A percentile compares a stretch with the other conserved stretches of the same genome.
These are phyloP conservation scores for Eucalyptus pauciflora DNA, from an alignment of 345 rosid genomes.

Conservation along the genomic window DNA sequence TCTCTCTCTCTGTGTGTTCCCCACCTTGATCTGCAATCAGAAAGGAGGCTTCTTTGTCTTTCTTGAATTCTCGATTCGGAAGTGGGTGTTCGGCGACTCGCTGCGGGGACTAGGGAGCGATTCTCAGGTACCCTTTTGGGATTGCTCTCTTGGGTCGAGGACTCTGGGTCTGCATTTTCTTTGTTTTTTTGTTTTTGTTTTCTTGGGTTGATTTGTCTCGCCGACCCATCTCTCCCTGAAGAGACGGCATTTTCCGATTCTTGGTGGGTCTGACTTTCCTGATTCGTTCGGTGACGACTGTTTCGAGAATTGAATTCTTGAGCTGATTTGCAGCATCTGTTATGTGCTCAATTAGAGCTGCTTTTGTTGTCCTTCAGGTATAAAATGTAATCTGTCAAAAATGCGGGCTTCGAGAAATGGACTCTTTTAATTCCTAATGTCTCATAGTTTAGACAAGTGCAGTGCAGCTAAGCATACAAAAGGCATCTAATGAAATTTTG, in stretches of 20 bases:
- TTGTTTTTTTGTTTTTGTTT: neutral
- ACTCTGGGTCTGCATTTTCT: neutral
- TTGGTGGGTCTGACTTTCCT: neutral
- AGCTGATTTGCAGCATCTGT: neutral
- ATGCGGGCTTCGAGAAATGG: neutral
- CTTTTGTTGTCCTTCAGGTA: neutral
- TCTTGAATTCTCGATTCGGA: constrained; percentile 29
- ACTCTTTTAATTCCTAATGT: neutral
- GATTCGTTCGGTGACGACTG: neutral
- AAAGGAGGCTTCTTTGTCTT: constrained; percentile 5
- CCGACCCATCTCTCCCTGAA: neutral
- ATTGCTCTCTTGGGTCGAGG: neutral
- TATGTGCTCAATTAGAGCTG: neutral
- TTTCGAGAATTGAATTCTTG: neutral
- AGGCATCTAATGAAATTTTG: neutral
- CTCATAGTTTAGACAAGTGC: neutral
- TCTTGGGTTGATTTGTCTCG: neutral
- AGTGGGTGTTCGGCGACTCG: constrained; percentile 11
- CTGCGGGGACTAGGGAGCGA: neutral
- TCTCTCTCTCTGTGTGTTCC: neutral
- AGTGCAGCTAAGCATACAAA: neutral
- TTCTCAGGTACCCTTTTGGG: neutral
- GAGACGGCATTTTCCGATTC: neutral
- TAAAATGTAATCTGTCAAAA: neutral
- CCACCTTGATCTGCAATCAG: neutral